Conservation (phyloP, 2,329 filamentous ascomycete genomes). For the Septoria petroselini region DNA sequence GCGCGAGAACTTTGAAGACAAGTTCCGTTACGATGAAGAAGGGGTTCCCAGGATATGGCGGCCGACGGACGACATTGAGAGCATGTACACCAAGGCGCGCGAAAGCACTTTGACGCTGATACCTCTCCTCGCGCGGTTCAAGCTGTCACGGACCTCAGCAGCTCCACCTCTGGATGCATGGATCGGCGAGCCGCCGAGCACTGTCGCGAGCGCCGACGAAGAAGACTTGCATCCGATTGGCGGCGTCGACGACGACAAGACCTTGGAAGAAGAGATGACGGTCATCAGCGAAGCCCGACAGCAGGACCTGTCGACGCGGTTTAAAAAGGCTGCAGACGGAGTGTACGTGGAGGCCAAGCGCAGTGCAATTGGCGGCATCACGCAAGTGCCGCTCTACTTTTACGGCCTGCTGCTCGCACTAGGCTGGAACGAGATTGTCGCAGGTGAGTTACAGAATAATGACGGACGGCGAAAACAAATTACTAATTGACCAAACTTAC, state of each 20-base stretch:
- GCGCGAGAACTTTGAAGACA: slow-evolving; percentile 97
- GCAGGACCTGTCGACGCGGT: slow-evolving; percentile 86
- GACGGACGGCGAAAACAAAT: too few species aligned
- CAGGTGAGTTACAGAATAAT: slow-evolving; percentile 62
- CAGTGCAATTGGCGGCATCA: slow-evolving; percentile 90
- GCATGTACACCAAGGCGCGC: slow-evolving; percentile 84
- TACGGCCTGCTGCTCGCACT: slow-evolving; percentile 83
- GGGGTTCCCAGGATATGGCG: slow-evolving; percentile 96
- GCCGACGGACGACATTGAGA: slow-evolving; percentile 94
- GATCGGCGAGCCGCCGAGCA: slow-evolving; percentile 73
- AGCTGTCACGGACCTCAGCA: slow-evolving; percentile 67
- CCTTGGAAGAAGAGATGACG: slow-evolving; percentile 92
- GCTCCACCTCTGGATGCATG: slow-evolving; percentile 81
- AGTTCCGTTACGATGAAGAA: slow-evolving; percentile 94
- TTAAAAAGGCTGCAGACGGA: slow-evolving; percentile 97
- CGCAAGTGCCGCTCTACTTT: slow-evolving; percentile 91
- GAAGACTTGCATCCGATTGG: slow-evolving; percentile 87
- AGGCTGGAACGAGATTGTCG: slow-evolving; percentile 98
- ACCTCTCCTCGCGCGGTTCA: slow-evolving; percentile 81
- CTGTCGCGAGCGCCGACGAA: slow-evolving; percentile 77
- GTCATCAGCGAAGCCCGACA: slow-evolving; percentile 87
- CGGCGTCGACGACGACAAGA: slow-evolving; percentile 92
- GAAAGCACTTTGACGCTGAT: slow-evolving; percentile 91
- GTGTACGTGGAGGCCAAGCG: slow-evolving; percentile 98
- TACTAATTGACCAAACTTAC: slow-evolving; percentile 13